Conservation (phyloP, 2,329 filamentous ascomycete genomes). For the Coniochaeta prunicola region DNA sequence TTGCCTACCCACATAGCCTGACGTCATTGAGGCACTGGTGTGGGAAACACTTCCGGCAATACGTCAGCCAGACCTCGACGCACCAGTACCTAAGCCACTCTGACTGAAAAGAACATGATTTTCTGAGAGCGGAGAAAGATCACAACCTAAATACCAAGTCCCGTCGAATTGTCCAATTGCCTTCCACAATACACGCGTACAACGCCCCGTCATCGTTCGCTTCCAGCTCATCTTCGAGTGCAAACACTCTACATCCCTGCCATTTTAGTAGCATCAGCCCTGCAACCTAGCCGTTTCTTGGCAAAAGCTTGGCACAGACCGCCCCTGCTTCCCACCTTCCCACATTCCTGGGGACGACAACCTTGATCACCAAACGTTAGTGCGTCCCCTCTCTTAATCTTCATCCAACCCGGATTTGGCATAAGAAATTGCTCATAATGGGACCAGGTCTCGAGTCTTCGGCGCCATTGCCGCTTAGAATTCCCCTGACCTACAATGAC, state of each 20-base stretch:
- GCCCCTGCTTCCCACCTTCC: constrained; percentile 2
- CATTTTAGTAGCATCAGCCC: constrained; percentile 4
- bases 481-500: constrained; percentile 3
- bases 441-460: not conserved
- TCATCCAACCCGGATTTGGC: not conserved
- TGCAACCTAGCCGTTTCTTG: not conserved
- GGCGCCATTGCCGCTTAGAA: not conserved
- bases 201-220: not conserved
- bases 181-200: not conserved
- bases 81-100: not conserved
- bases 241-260: not conserved
- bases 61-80: not conserved
- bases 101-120: not conserved
- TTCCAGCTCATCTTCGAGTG: not conserved
- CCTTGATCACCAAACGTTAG: not conserved
- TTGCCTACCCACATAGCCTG: not conserved
- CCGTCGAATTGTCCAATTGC: not conserved
- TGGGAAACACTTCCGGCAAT: not conserved
- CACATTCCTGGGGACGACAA: not conserved
- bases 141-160: not conserved
- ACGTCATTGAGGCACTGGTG: not conserved
- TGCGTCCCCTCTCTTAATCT: not conserved
- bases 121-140: not conserved
- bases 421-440: not conserved
- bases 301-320: constrained; percentile 12